These are phyloP conservation scores for Trametes sp. DNA, from an alignment of 1,284 basidiomycete species.

Conservation along the genomic window DNA sequence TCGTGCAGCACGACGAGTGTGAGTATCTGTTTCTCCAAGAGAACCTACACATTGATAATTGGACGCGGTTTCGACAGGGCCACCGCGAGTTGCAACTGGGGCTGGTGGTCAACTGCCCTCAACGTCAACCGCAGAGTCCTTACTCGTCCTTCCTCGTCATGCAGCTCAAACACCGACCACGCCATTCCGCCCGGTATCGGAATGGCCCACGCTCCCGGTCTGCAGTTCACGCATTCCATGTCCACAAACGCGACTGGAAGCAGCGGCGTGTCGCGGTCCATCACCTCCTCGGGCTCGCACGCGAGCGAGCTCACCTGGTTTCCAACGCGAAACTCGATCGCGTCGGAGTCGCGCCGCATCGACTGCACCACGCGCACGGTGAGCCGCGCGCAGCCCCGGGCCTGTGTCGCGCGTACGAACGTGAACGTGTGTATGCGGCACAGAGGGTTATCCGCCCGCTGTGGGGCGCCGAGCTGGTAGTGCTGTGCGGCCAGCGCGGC, in stretches of 20 bases:
- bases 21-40: too few species aligned
- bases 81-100: not conserved
- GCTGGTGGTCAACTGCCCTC: not conserved
- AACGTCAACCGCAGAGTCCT: not conserved
- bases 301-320: not conserved
- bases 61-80: not conserved
- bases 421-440: not conserved
- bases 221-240: not conserved
- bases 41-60: too few species aligned
- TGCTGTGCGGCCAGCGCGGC: not conserved
- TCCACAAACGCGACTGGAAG: not conserved
- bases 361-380: not conserved
- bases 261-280: not conserved
- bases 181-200: not conserved
- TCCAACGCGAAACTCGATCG: not conserved
- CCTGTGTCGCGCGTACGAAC: not conserved
- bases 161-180: not conserved
- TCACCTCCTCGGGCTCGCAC: slow-evolving; percentile 1
- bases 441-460: not conserved
- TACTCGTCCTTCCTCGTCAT: not conserved
- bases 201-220: not conserved
- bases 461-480: not conserved
- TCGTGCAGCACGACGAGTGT: too few species aligned
- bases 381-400: not conserved
- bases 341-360: not conserved